These are phyloP conservation scores for Debaryomyces nepalensis DNA, from an alignment of 1,139 yeast species.

Conservation along the genomic window DNA sequence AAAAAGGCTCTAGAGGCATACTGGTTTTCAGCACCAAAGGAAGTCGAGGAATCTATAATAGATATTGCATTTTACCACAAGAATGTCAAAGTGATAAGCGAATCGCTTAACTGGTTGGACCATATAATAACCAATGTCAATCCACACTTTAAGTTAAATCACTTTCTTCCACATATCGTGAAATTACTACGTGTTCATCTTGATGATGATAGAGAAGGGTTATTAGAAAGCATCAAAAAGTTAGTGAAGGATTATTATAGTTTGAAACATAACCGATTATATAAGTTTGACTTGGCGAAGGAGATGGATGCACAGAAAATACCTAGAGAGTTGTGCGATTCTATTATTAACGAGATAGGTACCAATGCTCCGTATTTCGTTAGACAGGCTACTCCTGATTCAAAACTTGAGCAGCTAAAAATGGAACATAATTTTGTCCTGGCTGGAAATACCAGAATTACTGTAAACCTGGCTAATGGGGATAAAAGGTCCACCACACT, in stretches of 20 bases:
- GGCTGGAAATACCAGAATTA: constrained; percentile 16
- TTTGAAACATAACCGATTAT: constrained; percentile 31
- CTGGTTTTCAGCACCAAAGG: constrained; percentile 65
- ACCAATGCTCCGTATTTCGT: background rate
- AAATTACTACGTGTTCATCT: constrained; percentile 17
- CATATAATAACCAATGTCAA: constrained; percentile 36
- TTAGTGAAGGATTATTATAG: constrained; percentile 36
- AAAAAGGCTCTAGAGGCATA: constrained; percentile 63
- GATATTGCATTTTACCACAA: constrained; percentile 56
- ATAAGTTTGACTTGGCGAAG: constrained; percentile 51
- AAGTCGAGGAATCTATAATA: constrained; percentile 54
- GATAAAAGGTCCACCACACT: background rate
- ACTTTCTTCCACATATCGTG: constrained; percentile 34
- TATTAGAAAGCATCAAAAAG: constrained; percentile 23
- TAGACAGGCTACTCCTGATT: background rate
- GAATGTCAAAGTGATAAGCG: constrained; percentile 46
- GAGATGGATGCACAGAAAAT: constrained; percentile 51
- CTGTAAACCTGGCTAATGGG: constrained; percentile 8
- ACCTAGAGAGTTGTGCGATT: constrained; percentile 28
- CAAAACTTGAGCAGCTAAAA: background rate
- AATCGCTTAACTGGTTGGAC: constrained; percentile 40
- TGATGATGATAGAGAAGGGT: constrained; percentile 17
- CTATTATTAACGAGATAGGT: constrained; percentile 38
- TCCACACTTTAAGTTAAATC: constrained; percentile 36
- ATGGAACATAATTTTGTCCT: constrained; percentile 12